Base-by-base conservation (phyloP, 495 filamentous ascomycete genomes). In the Hypoxylon fragiforme region DNA sequence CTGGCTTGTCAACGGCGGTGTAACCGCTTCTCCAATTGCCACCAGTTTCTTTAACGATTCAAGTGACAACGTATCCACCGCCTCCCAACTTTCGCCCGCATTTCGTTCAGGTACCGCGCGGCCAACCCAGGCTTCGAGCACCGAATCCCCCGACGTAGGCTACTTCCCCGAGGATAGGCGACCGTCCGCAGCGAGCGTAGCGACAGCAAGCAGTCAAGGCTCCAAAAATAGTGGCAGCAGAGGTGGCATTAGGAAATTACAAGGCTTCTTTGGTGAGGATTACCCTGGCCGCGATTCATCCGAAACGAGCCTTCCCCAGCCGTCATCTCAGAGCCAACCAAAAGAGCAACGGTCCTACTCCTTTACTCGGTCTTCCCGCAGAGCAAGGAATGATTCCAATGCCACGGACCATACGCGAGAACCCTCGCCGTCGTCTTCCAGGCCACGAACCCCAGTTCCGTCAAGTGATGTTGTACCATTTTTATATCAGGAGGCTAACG, bases 381-480 rank as follows among this genome's bases (percentile, higher is more conserved):
- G 87, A 38, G 84, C 86, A 54, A 80, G 89, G 60, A 91, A 90
- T 50, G 86, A 89, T 69, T 94, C 90, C 15, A 83, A 88, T 68
- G 81, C 81, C 30, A 81, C 78, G 18, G 80, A 74, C 39, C 77
- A 76, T 47, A 82, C 71, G 34, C 74, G 81, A 58, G 86, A 85
- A 32, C 72, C 77, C n/a, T 89, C 87, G 12, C 87, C 88, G 4
- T 75, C 78, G 19, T 77, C 73, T 32, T 88, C 89, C 3, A 76
- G 90, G 44, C 89, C 92, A 46, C 79, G 87, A 35, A 92, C 85
- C 14, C 89, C 92, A n/a, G 76, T 90, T 32, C 90, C 91, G 26
- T 91, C 92, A 11, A 92, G 88, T 64, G 94, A 97, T 64, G 90
- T 98, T 41, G 92, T 92, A 16, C 94, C 94, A 9, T 98, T 96